Percentiles rank a stretch among this genome's conserved stretches.
These are phyloP conservation scores for Amanita subjunquillea DNA, from an alignment of 768 basidiomycete genomes.

Conservation along the genomic window DNA sequence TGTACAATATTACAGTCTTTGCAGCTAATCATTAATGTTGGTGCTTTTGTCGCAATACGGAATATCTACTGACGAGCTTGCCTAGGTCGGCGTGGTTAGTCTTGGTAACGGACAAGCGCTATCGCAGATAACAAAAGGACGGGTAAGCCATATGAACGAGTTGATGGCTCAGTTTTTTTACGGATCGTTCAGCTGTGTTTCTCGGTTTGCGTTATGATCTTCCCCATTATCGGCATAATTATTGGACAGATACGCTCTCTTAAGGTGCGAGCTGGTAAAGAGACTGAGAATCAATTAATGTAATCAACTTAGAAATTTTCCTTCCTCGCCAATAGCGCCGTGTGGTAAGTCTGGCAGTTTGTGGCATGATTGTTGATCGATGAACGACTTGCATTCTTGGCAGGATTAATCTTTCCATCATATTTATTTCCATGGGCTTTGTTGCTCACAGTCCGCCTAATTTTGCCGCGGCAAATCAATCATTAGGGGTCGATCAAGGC, in stretches of 20 bases:
- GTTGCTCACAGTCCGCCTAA: no score
- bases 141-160: conserved; percentile 18
- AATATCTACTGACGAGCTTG: neutral
- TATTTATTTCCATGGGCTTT: no score
- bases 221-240: conserved; percentile 44
- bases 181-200: conserved; percentile 36
- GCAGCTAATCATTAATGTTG: conserved; percentile 46
- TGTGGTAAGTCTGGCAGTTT: no score
- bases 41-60: conserved; percentile 8
- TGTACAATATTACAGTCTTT: conserved; percentile 41
- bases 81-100: conserved; percentile 28
- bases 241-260: conserved; percentile 53
- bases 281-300: neutral
- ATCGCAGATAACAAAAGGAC: conserved; percentile 36
- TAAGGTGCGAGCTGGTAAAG: conserved; percentile 14
- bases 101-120: conserved; percentile 42
- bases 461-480: no score
- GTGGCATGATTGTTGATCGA: no score
- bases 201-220: conserved; percentile 46
- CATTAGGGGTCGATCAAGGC: no score
- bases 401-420: no score
- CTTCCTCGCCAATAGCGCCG: no score
- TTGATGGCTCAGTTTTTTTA: neutral
- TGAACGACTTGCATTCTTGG: no score
- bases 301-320: neutral